Conservation (phyloP, 352 stramenopile genomes). For the Phytopythium sindhum region DNA sequence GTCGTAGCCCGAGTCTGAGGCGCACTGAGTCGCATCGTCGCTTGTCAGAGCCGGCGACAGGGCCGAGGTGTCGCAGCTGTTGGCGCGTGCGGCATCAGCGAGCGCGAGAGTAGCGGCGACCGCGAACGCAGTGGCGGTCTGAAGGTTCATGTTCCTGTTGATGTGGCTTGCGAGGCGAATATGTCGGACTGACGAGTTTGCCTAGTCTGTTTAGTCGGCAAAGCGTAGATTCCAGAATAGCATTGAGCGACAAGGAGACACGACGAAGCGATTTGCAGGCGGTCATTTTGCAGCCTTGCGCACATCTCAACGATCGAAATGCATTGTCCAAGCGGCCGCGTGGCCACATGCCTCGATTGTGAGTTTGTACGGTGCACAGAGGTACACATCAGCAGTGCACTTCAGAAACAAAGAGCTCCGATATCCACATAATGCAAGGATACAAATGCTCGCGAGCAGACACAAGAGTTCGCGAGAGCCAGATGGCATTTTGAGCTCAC, state of each 20-base stretch:
- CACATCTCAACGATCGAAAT: not conserved
- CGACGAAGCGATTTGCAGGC: not conserved
- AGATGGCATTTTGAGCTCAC: not conserved
- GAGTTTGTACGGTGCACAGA: not conserved
- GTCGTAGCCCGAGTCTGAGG: constrained; percentile 27
- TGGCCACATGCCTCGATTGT: not conserved
- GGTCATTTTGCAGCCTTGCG: too few species aligned
- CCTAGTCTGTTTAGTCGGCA: not conserved
- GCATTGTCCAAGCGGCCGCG: not conserved
- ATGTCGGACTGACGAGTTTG: not conserved
- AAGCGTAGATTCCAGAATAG: not conserved
- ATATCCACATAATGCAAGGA: too few species aligned
- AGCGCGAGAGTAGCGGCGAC: constrained; percentile 12
- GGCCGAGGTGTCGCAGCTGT: constrained; percentile 18
- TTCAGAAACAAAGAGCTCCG: not conserved
- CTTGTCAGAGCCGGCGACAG: constrained; percentile 11
- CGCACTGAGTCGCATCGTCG: constrained; percentile 19
- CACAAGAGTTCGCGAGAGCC: too few species aligned
- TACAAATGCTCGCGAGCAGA: too few species aligned
- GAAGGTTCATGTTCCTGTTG: constrained; percentile 24
- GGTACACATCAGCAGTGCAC: not conserved
- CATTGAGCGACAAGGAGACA: not conserved
- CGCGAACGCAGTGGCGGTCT: constrained; percentile 12
- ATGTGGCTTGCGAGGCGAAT: not conserved
- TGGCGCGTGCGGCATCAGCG: constrained; percentile 15